phyloP scores from a whole-genome alignment of 176 grass and related monocot genomes.

The Avena atlantica region DNA sequence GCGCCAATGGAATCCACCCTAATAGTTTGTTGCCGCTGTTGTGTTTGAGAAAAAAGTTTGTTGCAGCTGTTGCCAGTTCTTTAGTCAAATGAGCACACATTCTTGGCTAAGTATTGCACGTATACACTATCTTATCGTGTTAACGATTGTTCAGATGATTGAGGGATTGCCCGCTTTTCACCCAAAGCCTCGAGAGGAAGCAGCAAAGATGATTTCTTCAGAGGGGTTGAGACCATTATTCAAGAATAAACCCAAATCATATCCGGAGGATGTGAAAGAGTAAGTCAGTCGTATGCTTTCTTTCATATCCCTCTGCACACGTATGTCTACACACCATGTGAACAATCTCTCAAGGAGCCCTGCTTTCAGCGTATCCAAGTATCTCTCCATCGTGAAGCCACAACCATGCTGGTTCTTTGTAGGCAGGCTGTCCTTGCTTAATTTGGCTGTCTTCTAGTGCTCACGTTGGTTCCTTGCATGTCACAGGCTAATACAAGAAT shows the following conservation, averaged over 20 bases:
- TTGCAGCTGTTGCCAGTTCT: not conserved
- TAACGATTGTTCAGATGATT: conserved; percentile 76
- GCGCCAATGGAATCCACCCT: not conserved
- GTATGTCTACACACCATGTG: not conserved
- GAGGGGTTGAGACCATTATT: conserved; percentile 79
- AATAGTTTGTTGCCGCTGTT: not conserved
- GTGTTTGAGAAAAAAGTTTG: not conserved
- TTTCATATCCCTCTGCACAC: not conserved
- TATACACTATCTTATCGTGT: conserved; percentile 23
- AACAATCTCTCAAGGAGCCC: not conserved
- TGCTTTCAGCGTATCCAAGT: not conserved
- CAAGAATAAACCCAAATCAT: conserved; percentile 81
- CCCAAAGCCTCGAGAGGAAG: conserved; percentile 61
- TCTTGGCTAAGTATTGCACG: not conserved
- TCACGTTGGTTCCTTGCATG: conserved; percentile 26
- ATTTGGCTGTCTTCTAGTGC: not conserved
- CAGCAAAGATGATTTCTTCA: conserved; percentile 76
- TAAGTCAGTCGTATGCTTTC: conserved; percentile 44
- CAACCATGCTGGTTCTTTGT: not conserved
- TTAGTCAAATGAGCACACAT: conserved; percentile 5
- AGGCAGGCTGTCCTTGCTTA: not conserved
- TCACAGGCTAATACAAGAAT: conserved; percentile 80
- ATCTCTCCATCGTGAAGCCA: not conserved
- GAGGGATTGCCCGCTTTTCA: conserved; percentile 78
- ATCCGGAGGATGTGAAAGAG: conserved; percentile 76